phyloP scores from a whole-genome alignment of 176 grass and related monocot genomes.

The Musa itinerans region DNA sequence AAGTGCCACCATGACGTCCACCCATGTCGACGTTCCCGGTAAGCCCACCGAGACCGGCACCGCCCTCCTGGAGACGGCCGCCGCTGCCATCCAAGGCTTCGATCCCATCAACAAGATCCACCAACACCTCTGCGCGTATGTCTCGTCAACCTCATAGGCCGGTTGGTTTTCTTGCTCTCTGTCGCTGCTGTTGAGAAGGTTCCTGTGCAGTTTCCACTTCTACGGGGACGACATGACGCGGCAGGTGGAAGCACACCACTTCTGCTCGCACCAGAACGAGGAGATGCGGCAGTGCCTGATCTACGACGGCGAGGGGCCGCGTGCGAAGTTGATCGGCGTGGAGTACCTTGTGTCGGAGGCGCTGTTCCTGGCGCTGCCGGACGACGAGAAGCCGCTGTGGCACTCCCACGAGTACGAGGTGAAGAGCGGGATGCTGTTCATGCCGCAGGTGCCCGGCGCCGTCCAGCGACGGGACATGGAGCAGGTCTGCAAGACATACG shows the following conservation, averaged over 20 bases:
- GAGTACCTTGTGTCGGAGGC: too few species aligned
- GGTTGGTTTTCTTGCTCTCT: neutral
- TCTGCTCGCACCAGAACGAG: constrained; percentile 37
- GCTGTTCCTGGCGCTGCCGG: constrained; percentile 56
- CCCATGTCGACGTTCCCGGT: constrained; percentile 46
- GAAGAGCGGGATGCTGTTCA: constrained; percentile 49
- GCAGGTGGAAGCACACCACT: constrained; percentile 29
- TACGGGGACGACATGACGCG: constrained; percentile 75
- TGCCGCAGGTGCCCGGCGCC: constrained; percentile 48
- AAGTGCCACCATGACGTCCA: constrained; percentile 25
- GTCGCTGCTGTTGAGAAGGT: neutral
- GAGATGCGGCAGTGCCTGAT: constrained; percentile 78
- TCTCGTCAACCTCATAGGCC: neutral
- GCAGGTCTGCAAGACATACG: too few species aligned
- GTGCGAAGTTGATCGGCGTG: constrained; percentile 22
- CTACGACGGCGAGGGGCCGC: constrained; percentile 52
- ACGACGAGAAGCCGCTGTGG: constrained; percentile 82
- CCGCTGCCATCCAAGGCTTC: constrained; percentile 64
- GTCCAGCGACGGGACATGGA: constrained; percentile 52
- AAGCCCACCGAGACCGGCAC: constrained; percentile 57
- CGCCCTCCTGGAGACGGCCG: constrained; percentile 57
- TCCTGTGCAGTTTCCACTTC: constrained; percentile 50
- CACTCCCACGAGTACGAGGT: constrained; percentile 96
- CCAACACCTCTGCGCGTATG: constrained; percentile 71
- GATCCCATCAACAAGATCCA: constrained; percentile 61